A percentile compares a stretch with the other conserved stretches of the same genome.
phyloP scores from a whole-genome alignment of 371 early-diverging fungal species.

The Mucor velutinosus region DNA sequence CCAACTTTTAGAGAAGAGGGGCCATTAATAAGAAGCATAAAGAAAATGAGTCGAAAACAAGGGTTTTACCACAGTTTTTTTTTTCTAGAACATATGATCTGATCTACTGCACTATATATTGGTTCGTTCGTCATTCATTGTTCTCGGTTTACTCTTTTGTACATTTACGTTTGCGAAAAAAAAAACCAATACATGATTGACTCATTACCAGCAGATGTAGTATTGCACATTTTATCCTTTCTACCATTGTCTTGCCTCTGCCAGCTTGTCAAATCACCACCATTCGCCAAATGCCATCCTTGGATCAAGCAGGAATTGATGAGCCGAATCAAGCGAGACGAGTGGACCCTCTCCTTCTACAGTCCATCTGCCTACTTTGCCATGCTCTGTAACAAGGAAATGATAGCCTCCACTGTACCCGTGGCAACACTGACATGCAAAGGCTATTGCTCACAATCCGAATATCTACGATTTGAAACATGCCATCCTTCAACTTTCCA shows the following conservation, averaged over 20 bases:
- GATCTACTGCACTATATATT: background rate
- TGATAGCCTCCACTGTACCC: background rate
- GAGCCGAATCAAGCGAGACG: conserved; percentile 8
- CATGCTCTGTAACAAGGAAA: conserved; percentile 12
- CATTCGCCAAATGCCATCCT: background rate
- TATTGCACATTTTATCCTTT: conserved; percentile 10
- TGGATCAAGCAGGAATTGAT: conserved; percentile 6
- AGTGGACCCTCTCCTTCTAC: conserved; percentile 6
- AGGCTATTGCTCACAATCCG: conserved; percentile 13
- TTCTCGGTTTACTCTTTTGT: background rate
- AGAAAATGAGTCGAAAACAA: background rate
- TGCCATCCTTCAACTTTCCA: background rate
- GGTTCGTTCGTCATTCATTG: background rate
- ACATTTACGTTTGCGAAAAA: too few relatives aligned
- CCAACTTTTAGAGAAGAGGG: background rate
- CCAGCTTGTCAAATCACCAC: background rate
- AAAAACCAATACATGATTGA: background rate
- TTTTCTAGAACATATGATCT: background rate
- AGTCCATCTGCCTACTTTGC: conserved; percentile 15
- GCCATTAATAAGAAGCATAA: background rate
- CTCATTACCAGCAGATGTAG: conserved; percentile 11
- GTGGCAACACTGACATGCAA: conserved; percentile 1
- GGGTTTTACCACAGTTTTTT: background rate
- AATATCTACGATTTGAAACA: conserved; percentile 15
- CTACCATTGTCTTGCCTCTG: conserved; percentile 8